phyloP scores from a whole-genome alignment of 2,329 filamentous ascomycete species.

The Scolecobasidium constrictum region DNA sequence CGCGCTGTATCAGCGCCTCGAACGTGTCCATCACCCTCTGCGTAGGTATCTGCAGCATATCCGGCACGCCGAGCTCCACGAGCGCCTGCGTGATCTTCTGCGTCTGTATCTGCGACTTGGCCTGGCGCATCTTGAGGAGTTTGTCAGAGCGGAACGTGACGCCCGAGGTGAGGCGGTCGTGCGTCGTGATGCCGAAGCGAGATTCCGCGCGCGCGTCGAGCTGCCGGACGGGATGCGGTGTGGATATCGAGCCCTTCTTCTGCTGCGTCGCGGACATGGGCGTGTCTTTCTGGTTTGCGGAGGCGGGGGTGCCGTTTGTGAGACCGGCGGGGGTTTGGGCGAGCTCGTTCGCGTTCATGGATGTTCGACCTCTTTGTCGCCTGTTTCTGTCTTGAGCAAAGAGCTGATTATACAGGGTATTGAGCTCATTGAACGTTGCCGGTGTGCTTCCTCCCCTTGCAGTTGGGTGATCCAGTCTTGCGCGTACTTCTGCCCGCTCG shows the following conservation, averaged over 20 bases:
- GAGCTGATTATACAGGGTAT: slow-evolving; percentile 70
- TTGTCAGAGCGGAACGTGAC: slow-evolving; percentile 83
- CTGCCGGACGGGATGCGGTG: slow-evolving; percentile 41
- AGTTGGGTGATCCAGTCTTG: slow-evolving; percentile 62
- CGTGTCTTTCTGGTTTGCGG: slow-evolving; percentile 1
- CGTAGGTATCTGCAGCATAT: slow-evolving; percentile 63
- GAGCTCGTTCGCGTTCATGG: slow-evolving; percentile 24
- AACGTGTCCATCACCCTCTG: slow-evolving; percentile 59
- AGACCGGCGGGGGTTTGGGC: slow-evolving; percentile 3
- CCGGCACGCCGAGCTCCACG: slow-evolving; percentile 58
- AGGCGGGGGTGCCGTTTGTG: slow-evolving; percentile 17
- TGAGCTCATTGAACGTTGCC: slow-evolving; percentile 51
- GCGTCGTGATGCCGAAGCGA: slow-evolving; percentile 73
- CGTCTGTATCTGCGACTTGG: slow-evolving; percentile 67
- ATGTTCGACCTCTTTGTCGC: slow-evolving; percentile 53
- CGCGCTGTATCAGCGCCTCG: slow-evolving; percentile 57
- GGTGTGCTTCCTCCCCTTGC: slow-evolving; percentile 42
- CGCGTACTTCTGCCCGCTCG: slow-evolving; percentile 78
- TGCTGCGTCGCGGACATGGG: slow-evolving; percentile 14
- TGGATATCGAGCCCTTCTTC: slow-evolving; percentile 32
- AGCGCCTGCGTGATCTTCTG: slow-evolving; percentile 63
- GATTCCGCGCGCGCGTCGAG: slow-evolving; percentile 66
- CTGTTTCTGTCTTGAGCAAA: slow-evolving; percentile 77
- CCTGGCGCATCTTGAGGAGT: slow-evolving; percentile 66
- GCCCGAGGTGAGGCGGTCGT: slow-evolving; percentile 75